Evolutionary conservation across 805 yeast species (phyloP), one percentile per base, ranked within the genome.

Genomic region (Metschnikowia chrysomelidarum): DNA sequence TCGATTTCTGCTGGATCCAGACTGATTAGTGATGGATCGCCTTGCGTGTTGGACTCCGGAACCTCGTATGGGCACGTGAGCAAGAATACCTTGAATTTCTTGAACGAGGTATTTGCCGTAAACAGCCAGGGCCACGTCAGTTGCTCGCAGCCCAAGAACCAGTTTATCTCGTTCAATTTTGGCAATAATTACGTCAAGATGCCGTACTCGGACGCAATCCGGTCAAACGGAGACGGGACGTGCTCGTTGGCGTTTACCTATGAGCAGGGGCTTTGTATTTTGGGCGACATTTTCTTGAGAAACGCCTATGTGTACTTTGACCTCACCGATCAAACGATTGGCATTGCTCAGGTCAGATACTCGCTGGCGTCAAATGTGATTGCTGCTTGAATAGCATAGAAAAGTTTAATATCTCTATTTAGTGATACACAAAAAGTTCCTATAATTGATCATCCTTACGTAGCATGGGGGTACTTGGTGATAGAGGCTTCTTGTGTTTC

Each of bases 321-420:
- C 25, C 37, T 45, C 16, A 36, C 41, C 9, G 48, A 38, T 35
- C 20, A 32, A 27, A 34, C 34, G 14, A 36, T 47, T 17, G 32
- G 42, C 4, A 28, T 47, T 14, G 50, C 44, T 11, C 43, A 41
- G 35, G 45, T 42, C 5, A 20, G 21, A 28, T 42, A 38, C 36
- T 32, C 34, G 19, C 7, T 14, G 21, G 14, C 34, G 7, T 42
- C 43, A 13, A 38, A 38, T 23, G 36, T 38, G 23, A 30, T 42
- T 8, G 30, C 40, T 19, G 43, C 42, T 19, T 41, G 28, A 27
- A 19, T 27, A 16, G n/a, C n/a, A n/a, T n/a, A n/a, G n/a, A n/a
- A n/a, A n/a, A n/a, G n/a, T n/a, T n/a, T n/a, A n/a, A 20, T 60
- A 58, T 60, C 43, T 60, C 15, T 53, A 49, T n/a, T 13, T 18